Percentiles rank a stretch among this genome's conserved stretches.
Conservation (phyloP, 163 green algal genomes). For the Trebouxia gelatinosa region DNA sequence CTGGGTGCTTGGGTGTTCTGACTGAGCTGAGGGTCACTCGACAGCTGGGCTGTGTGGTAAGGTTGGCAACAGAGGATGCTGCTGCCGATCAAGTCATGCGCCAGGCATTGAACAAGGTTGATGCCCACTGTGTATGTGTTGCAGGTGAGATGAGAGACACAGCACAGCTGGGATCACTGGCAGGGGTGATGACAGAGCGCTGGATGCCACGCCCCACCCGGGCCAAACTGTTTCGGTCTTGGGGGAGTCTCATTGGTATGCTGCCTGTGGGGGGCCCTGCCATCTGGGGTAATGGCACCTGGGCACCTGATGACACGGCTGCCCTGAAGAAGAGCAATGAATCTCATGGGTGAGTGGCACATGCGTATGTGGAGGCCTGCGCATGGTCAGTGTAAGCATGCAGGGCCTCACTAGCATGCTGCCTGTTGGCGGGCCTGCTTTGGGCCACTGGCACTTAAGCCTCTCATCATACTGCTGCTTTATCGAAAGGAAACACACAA, state of each 20-base stretch:
- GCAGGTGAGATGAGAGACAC: conserved; percentile 79
- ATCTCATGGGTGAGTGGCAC: conserved; percentile 49
- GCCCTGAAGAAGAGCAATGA: conserved; percentile 33
- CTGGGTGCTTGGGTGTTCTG: too few relatives aligned
- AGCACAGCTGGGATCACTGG: conserved; percentile 58
- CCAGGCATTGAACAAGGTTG: too few relatives aligned
- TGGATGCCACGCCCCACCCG: conserved; percentile 37
- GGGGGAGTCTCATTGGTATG: conserved; percentile 75
- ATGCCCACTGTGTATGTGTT: neutral
- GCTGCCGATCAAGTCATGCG: too few relatives aligned
- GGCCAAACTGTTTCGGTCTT: conserved; percentile 66
- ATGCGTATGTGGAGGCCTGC: neutral
- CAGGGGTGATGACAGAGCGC: conserved; percentile 46
- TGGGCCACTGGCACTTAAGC: too few relatives aligned
- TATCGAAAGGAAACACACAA: too few relatives aligned
- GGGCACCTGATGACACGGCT: conserved; percentile 70
- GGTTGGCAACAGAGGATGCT: too few relatives aligned
- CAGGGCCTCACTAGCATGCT: too few relatives aligned
- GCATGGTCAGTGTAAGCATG: neutral
- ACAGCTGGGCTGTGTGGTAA: too few relatives aligned
- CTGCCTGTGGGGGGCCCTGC: conserved; percentile 72
- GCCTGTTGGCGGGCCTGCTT: too few relatives aligned
- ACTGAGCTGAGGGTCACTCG: too few relatives aligned
- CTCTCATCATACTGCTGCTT: too few relatives aligned
- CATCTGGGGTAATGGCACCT: conserved; percentile 79